These are phyloP conservation scores for Trichoderma guizhouense DNA, from an alignment of 2,329 filamentous ascomycete species.

Conservation along the genomic window DNA sequence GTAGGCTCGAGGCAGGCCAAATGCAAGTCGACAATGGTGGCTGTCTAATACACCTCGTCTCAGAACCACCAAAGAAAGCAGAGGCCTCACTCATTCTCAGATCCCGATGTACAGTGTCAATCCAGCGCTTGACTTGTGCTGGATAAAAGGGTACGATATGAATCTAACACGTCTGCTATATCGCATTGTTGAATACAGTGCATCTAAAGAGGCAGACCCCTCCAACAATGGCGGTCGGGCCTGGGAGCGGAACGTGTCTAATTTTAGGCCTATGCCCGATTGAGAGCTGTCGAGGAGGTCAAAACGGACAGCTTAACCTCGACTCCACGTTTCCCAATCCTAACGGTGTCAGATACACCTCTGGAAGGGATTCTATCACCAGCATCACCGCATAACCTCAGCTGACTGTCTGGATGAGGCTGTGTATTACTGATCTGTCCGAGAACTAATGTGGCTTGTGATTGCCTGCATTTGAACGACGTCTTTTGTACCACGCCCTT, in stretches of 20 bases:
- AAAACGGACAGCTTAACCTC: constrained; percentile 31
- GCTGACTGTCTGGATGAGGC: neutral
- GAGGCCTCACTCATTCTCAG: neutral
- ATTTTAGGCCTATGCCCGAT: constrained; percentile 24
- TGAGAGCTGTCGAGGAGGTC: constrained; percentile 22
- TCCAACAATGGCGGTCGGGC: constrained; percentile 10
- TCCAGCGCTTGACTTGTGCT: neutral
- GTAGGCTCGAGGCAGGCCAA: too few relatives aligned
- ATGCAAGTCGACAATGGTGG: neutral
- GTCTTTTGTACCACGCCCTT: neutral
- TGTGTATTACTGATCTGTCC: neutral
- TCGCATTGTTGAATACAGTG: constrained; percentile 17
- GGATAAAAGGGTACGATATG: neutral
- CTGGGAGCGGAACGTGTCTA: constrained; percentile 1
- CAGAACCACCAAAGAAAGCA: neutral
- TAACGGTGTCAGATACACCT: constrained; percentile 7
- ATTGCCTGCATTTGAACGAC: neutral
- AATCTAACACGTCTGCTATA: neutral
- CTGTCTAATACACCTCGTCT: neutral
- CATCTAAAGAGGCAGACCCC: constrained; percentile 18
- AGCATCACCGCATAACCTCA: constrained; percentile 1
- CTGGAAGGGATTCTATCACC: constrained; percentile 14
- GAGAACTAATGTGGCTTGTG: constrained; percentile 9
- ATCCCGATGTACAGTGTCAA: constrained; percentile 1
- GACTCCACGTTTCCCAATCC: constrained; percentile 9